Evolutionary conservation across 192 early-diverging fungal genomes (phyloP).

Genomic region (Coemansia sp.): DNA sequence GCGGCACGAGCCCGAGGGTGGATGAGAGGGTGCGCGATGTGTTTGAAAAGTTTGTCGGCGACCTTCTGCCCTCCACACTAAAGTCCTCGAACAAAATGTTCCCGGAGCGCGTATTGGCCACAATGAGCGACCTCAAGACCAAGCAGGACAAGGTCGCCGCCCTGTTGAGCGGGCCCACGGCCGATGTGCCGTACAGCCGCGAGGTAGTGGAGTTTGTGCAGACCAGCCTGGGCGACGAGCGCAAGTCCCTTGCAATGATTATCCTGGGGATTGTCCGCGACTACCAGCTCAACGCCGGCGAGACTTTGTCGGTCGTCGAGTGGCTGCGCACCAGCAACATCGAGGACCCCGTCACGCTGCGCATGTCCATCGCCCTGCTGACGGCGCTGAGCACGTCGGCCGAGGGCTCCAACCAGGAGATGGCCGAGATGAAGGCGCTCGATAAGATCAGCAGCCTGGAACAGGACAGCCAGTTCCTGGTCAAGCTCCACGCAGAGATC

Average conservation of each 20-base stretch:
- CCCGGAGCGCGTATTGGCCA: slow-evolving; percentile 54
- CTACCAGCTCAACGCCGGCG: slow-evolving; percentile 41
- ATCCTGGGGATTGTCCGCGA: slow-evolving; percentile 42
- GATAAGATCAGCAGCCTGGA: slow-evolving; percentile 45
- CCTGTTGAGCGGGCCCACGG: slow-evolving; percentile 52
- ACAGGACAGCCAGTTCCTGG: slow-evolving; percentile 41
- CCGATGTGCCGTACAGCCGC: slow-evolving; percentile 48
- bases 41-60: slow-evolving; percentile 36
- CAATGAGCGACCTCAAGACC: slow-evolving; percentile 53
- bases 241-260: slow-evolving; percentile 48
- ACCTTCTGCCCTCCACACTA: slow-evolving; percentile 38
- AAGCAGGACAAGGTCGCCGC: slow-evolving; percentile 52
- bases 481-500: slow-evolving; percentile 40
- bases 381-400: slow-evolving; percentile 30
- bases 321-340: slow-evolving; percentile 41
- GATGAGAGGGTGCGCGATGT: slow-evolving; percentile 46
- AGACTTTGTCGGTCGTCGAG: slow-evolving; percentile 35
- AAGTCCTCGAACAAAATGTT: slow-evolving; percentile 41
- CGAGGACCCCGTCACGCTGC: slow-evolving; percentile 45
- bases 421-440: slow-evolving; percentile 35
- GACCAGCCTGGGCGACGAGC: slow-evolving; percentile 43
- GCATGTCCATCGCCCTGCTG: slow-evolving; percentile 32
- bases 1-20: slow-evolving; percentile 40
- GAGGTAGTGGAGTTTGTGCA: slow-evolving; percentile 46
- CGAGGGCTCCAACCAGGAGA: slow-evolving; percentile 22